Conservation (phyloP, 768 basidiomycete genomes). For the Phanerochaete carnosa region DNA sequence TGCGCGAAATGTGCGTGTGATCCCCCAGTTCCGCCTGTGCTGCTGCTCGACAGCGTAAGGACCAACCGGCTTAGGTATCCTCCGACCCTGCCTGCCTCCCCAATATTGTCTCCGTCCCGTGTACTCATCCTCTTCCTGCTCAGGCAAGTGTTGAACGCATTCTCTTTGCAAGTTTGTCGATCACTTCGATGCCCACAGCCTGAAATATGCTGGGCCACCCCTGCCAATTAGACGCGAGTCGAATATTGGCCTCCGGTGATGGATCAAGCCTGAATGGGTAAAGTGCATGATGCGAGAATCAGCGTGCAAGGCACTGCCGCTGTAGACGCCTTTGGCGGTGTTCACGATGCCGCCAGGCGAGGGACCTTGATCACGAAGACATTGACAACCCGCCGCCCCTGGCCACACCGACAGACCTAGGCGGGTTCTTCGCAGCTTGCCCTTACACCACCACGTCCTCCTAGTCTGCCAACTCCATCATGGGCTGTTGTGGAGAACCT, state of each 20-base stretch:
- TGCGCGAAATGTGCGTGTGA: too few relatives aligned
- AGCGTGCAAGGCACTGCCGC: conserved; percentile 1
- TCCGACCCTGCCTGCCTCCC: too few relatives aligned
- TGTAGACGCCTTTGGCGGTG: conserved; percentile 1
- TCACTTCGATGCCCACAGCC: too few relatives aligned
- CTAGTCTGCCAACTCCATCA: conserved; percentile 24
- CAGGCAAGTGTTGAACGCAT: too few relatives aligned
- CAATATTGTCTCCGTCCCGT: too few relatives aligned
- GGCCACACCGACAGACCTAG: background rate
- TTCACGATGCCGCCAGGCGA: conserved; percentile 3
- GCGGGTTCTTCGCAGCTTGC: conserved; percentile 1
- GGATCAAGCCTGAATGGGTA: background rate
- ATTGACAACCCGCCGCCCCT: background rate
- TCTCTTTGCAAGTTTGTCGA: too few relatives aligned
- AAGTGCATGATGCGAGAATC: background rate
- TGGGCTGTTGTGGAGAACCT: conserved; percentile 69
- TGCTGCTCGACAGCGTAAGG: too few relatives aligned
- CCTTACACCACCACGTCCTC: background rate
- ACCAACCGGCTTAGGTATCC: too few relatives aligned
- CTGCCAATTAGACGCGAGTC: too few relatives aligned
- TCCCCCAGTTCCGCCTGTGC: too few relatives aligned
- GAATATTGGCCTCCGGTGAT: background rate
- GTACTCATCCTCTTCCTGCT: too few relatives aligned
- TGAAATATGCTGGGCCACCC: too few relatives aligned
- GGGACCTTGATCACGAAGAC: background rate